Evolutionary conservation across 257 asterid species (phyloP).

Genomic region (Capsicum chinense): DNA sequence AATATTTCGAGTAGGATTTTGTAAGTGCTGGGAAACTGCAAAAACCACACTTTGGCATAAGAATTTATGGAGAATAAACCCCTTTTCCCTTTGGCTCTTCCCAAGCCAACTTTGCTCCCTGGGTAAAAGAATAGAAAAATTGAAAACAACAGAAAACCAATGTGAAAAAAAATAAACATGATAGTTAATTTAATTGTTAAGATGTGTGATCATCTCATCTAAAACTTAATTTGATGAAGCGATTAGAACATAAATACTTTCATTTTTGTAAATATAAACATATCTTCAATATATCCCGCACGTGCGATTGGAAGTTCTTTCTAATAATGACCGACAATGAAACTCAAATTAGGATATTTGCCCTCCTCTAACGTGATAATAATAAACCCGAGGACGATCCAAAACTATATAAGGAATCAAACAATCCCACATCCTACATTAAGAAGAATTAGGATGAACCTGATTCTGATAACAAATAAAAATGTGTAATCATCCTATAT

Average conservation of each 20-base stretch:
- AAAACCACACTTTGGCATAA: conserved; percentile 18
- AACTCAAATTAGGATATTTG: background rate
- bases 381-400: background rate
- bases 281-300: too few species aligned
- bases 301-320: background rate
- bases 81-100: background rate
- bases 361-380: background rate
- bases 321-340: background rate
- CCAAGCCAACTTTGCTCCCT: background rate
- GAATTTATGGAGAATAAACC: conserved; percentile 18
- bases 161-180: background rate
- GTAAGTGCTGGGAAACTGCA: background rate
- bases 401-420: background rate
- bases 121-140: background rate
- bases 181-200: background rate
- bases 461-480: background rate
- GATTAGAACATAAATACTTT: background rate
- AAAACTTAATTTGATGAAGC: background rate
- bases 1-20: conserved; percentile 25
- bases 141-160: background rate
- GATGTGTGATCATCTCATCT: too few species aligned
- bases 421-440: background rate
- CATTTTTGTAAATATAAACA: too few species aligned
- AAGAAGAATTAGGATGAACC: background rate
- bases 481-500: background rate